Base-by-base conservation (phyloP, 192 early-diverging fungal species). In the Coemansia sp. region DNA sequence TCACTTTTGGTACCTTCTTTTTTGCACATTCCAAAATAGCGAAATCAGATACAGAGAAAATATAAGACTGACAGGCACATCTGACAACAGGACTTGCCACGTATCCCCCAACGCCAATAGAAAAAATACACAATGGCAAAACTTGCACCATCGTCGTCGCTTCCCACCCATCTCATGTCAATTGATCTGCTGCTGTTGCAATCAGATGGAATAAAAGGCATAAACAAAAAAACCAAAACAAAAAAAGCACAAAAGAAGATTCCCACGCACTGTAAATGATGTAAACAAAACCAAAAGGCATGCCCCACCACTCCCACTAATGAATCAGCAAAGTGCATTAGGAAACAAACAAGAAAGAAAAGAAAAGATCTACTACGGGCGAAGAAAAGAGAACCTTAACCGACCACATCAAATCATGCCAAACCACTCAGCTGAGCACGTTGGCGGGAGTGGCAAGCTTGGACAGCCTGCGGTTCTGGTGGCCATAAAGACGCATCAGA, bases 401-500 rank as follows among this genome's bases (percentile, higher is more conserved):
- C 57, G 41, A 40, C 22, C 55, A 32, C 55, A 57, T 22, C 19
- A 26, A 3, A 26, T 26, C 26, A 26, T 26, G 26, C 26, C 26
- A 26, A 26, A 51, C 19, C n/a, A 11, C 6, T 70, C 46, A 47
- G 12, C 26, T 26, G 26, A 26, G 26, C 26, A 26, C 46, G 58
- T 16, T 32, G 11, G 18, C 36, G 12, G 19, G 4, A 0, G 37
- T 13, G 16, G 56, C 63, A 18, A 82, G 74, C 71, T 82, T 82
- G 21, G 71, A 70, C 65, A 82, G 65, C n/a, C 65, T 67, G n/a
- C 73, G 67, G 49, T 75, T 62, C 61, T 72, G 69, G 61, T 55
- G 68, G 42, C 80, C 73, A 37, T 78, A 83, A 22, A 78, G 61
- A 47, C 80, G 75, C 75, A 78, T 66, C 58, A 83, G 64, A 39